Percentiles rank a stretch among this genome's conserved stretches.
These are phyloP conservation scores for Colletotrichum filicis DNA, from an alignment of 2,329 filamentous ascomycete species.

Conservation along the genomic window DNA sequence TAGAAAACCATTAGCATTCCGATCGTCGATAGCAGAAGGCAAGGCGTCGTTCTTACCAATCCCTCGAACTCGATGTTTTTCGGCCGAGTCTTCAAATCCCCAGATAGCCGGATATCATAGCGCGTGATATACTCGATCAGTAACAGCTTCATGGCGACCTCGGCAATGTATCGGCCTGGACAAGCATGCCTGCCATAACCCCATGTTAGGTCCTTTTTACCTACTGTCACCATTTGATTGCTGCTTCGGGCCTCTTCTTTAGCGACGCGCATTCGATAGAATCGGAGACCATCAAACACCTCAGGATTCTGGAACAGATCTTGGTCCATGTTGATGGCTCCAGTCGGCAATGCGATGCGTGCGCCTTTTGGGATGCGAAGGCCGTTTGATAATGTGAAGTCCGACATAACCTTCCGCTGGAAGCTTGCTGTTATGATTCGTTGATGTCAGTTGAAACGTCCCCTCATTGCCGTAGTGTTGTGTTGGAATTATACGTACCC, in stretches of 20 bases:
- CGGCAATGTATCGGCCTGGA: conserved; percentile 2
- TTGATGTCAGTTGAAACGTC: too few relatives aligned
- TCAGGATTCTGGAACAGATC: background rate
- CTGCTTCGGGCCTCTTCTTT: too few relatives aligned
- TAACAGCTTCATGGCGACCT: conserved; percentile 6
- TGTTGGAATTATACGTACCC: too few relatives aligned
- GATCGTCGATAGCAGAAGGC: too few relatives aligned
- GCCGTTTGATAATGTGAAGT: background rate
- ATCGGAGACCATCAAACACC: background rate
- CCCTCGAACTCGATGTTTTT: too few relatives aligned
- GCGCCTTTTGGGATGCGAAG: conserved; percentile 8
- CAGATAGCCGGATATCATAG: too few relatives aligned
- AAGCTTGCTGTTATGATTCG: too few relatives aligned
- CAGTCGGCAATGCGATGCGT: background rate
- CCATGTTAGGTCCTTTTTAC: conserved; percentile 5
- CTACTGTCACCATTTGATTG: background rate
- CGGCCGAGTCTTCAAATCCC: too few relatives aligned
- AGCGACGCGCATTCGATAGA: background rate
- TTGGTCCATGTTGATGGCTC: conserved; percentile 4
- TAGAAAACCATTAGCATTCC: too few relatives aligned
- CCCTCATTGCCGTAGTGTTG: too few relatives aligned
- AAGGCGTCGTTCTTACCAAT: too few relatives aligned
- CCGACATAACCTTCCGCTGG: too few relatives aligned
- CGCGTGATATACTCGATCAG: background rate
- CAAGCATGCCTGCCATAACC: conserved; percentile 7